Evolutionary conservation across 768 basidiomycete genomes (phyloP), one percentile per base, ranked within the genome.

Genomic region (Coprinopsis sp.): DNA sequence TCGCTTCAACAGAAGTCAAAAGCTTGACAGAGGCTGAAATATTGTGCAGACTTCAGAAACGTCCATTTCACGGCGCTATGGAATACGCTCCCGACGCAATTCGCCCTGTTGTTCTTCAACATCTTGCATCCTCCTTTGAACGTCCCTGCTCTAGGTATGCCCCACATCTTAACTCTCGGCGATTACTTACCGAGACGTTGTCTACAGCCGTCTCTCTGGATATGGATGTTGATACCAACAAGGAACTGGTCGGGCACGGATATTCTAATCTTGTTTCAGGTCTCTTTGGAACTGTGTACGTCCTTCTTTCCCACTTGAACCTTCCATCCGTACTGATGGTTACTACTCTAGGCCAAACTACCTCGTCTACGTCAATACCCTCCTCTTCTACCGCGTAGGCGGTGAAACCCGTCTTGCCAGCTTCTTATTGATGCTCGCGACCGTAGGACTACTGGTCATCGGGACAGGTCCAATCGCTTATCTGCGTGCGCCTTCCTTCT

Each of bases 331-430:
- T 27, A n/a, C 27, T 31, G 8, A 45, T 33, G 33, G n/a, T 22
- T 39, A 27, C 16, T 4, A 24, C 18, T 18, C 14, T 55, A 85
- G 84, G 27, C 88, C 89, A 1, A 90, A 91, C 56, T 92, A 91
- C 61, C 76, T 91, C 1, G 89, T 91, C 16, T 91, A 91, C 63
- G 87, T 94, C 44, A 84, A 96, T 65, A 86, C 92, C 13, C 65
- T 89, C 52, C 55, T 92, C 90, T 95, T 98, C 64, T 97, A 96
- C 66, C 87, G 93, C 27, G 88, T 96, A 14, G 94, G 95, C 1
- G 95, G 95, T 3, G 81, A 77, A 6, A 93, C 82, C 2, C 75
- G 95, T 11, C 64, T 92, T 16, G 81, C 94, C 1, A 89, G 92
- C 4, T 82, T 94, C 53, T 66, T 98, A 65, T 81, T 99, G 13